phyloP scores from a whole-genome alignment of 352 stramenopile species.

The Phytophthora colocasiae region DNA sequence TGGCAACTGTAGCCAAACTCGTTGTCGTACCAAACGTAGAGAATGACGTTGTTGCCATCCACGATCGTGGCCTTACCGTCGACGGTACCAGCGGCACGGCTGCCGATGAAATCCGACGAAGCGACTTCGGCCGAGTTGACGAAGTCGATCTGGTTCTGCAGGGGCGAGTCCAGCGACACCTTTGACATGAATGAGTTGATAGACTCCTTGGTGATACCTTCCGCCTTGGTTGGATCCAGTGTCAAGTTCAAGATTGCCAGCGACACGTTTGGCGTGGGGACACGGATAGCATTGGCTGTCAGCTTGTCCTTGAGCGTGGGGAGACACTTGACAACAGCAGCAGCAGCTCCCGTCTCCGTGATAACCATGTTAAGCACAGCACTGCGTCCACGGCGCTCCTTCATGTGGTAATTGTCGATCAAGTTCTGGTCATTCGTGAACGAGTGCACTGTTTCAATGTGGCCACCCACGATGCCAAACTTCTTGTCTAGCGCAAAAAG shows the following conservation, averaged over 20 bases:
- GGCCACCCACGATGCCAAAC: slow-evolving; percentile 81
- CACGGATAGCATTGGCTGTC: slow-evolving; percentile 98
- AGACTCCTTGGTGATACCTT: slow-evolving; percentile 68
- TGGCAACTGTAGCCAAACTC: slow-evolving; percentile 92
- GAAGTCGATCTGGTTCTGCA: slow-evolving; percentile 92
- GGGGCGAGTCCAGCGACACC: slow-evolving; percentile 80
- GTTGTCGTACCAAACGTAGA: slow-evolving; percentile 94
- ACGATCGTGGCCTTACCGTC: slow-evolving; percentile 90
- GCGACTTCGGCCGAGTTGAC: slow-evolving; percentile 85
- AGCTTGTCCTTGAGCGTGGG: slow-evolving; percentile 97
- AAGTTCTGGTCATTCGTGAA: slow-evolving; percentile 93
- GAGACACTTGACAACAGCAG: slow-evolving; percentile 89
- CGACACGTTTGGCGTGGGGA: slow-evolving; percentile 98
- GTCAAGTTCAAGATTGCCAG: slow-evolving; percentile 97
- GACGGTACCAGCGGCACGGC: slow-evolving; percentile 73
- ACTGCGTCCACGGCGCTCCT: slow-evolving; percentile 86
- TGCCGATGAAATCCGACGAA: slow-evolving; percentile 87
- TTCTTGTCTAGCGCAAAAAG: slow-evolving; percentile 82
- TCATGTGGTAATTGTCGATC: slow-evolving; percentile 91
- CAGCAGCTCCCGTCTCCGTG: slow-evolving; percentile 85
- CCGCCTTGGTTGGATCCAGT: slow-evolving; percentile 82
- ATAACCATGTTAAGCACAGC: slow-evolving; percentile 92
- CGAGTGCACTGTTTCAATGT: slow-evolving; percentile 92
- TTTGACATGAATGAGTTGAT: slow-evolving; percentile 85
- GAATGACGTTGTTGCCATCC: slow-evolving; percentile 82